Evolutionary conservation across 139 green algal species (phyloP).

Genomic region (Zygnema cylindricum): DNA sequence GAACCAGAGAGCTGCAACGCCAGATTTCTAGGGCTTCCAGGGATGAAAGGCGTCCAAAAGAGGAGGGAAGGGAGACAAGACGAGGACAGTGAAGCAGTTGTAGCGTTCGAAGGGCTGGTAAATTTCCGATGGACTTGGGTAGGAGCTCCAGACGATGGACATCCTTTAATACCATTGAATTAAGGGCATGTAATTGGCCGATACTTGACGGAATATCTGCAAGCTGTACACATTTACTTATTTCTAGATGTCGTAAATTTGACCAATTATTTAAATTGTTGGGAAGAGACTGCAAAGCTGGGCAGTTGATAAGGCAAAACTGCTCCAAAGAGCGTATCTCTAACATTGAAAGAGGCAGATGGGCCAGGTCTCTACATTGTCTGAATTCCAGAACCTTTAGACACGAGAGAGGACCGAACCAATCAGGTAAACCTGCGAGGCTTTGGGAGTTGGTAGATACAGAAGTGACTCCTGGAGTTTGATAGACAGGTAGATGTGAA

Average conservation of each 20-base stretch:
- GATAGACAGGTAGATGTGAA: background rate
- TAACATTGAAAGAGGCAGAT: background rate
- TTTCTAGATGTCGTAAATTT: background rate
- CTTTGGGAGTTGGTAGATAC: background rate
- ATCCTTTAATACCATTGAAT: constrained; percentile 34
- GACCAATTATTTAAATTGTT: background rate
- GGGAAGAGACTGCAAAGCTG: background rate
- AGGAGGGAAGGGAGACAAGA: background rate
- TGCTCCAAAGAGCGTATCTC: background rate
- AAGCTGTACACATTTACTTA: background rate
- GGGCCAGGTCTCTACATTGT: background rate
- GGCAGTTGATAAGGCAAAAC: constrained; percentile 17
- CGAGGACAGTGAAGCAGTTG: constrained; percentile 21
- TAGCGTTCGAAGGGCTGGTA: background rate
- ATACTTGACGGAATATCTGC: background rate
- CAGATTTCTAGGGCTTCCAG: constrained; percentile 19
- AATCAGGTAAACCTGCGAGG: background rate
- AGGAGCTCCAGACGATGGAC: constrained; percentile 8
- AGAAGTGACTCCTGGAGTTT: background rate
- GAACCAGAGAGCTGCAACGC: constrained; percentile 17
- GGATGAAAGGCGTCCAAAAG: constrained; percentile 18
- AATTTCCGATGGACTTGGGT: background rate
- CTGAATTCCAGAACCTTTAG: background rate
- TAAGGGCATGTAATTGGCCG: background rate
- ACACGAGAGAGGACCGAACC: background rate